Conservation (phyloP, 1,139 yeast species). For the Taphrina betulina region DNA sequence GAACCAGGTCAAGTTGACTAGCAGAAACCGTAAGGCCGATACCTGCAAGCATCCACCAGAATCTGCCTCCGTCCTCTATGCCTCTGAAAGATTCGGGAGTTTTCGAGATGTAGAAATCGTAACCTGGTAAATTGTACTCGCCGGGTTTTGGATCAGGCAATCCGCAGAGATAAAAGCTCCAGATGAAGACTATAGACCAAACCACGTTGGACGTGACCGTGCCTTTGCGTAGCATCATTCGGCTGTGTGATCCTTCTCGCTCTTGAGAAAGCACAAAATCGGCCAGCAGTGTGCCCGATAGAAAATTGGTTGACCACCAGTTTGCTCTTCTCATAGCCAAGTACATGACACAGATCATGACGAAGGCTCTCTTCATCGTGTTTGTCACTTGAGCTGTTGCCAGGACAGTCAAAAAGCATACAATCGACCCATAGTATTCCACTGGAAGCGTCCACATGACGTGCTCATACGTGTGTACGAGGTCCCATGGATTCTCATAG, state of each 20-base stretch:
- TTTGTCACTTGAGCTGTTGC: constrained; percentile 9
- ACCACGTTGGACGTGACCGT: background rate
- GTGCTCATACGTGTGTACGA: constrained; percentile 20
- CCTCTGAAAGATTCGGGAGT: constrained; percentile 3
- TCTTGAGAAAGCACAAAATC: constrained; percentile 9
- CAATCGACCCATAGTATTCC: constrained; percentile 22
- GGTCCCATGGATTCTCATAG: constrained; percentile 9
- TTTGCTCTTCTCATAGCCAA: background rate
- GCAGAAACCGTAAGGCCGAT: constrained; percentile 9
- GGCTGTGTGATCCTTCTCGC: background rate
- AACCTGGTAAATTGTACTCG: constrained; percentile 14
- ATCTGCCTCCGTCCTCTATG: constrained; percentile 23
- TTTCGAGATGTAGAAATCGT: background rate
- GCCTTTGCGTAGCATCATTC: background rate
- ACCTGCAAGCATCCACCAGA: constrained; percentile 31
- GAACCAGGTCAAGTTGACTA: constrained; percentile 5
- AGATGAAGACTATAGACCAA: constrained; percentile 8
- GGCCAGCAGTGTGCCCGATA: constrained; percentile 18
- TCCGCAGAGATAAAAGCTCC: constrained; percentile 28
- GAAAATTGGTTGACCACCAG: constrained; percentile 28
- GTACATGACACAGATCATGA: constrained; percentile 10
- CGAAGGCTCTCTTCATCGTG: constrained; percentile 3
- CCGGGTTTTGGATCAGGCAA: constrained; percentile 19
- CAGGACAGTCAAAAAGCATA: constrained; percentile 10
- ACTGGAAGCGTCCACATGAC: constrained; percentile 29